Conservation (phyloP, 768 basidiomycete genomes). For the Phanerodontia chrysosporium region DNA sequence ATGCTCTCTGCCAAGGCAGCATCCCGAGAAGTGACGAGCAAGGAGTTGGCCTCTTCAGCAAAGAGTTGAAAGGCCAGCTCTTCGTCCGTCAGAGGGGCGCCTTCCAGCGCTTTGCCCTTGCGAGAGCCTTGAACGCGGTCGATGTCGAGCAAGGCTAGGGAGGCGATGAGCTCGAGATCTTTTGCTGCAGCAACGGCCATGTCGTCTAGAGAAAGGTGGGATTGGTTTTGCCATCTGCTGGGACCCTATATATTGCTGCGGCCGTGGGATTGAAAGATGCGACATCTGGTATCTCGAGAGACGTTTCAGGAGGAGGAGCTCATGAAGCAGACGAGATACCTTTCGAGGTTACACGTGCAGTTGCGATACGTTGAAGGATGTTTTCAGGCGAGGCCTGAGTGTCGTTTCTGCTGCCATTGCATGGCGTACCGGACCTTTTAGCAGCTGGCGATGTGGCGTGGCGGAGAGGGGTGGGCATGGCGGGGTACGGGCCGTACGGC, state of each 20-base stretch:
- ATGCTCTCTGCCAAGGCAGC: constrained; percentile 22
- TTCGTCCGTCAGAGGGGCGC: constrained; percentile 18
- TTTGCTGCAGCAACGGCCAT: not conserved
- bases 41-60: constrained; percentile 21
- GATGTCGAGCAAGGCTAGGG: constrained; percentile 3
- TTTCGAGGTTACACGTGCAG: no score
- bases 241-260: not conserved
- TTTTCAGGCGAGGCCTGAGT: no score
- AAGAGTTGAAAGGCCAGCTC: constrained; percentile 25
- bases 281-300: not conserved
- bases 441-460: not conserved
- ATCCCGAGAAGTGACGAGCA: constrained; percentile 17
- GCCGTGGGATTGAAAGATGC: not conserved
- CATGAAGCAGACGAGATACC: no score
- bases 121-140: not conserved
- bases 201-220: not conserved
- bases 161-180: constrained; percentile 3
- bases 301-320: no score
- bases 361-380: no score
- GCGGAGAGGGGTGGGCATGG: not conserved
- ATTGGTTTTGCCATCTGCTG: not conserved
- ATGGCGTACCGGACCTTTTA: no score
- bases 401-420: no score
- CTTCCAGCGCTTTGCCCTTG: constrained; percentile 16
- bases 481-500: not conserved